Evolutionary conservation across 2,329 filamentous ascomycete species (phyloP).

Genomic region (Colletotrichum lini): DNA sequence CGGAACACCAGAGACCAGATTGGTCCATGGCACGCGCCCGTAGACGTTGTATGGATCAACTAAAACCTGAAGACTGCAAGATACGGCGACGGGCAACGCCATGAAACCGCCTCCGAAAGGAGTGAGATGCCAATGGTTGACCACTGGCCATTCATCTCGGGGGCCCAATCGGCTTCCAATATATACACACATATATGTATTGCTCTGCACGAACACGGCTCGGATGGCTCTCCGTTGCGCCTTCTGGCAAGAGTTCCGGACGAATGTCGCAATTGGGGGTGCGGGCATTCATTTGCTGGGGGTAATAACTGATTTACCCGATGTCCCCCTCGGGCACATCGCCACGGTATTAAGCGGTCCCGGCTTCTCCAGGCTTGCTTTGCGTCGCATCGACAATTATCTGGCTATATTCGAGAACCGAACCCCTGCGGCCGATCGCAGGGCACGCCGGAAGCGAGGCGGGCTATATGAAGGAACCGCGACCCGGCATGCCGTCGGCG

Average conservation of each 20-base stretch:
- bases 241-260: neutral
- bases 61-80: neutral
- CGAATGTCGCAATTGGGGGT: constrained; percentile 12
- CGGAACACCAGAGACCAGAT: neutral
- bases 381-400: neutral
- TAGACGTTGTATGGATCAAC: neutral
- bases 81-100: neutral
- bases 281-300: constrained; percentile 15
- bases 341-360: constrained; percentile 11
- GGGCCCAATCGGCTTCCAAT: neutral
- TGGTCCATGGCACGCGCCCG: neutral
- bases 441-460: neutral
- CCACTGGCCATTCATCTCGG: too few relatives aligned
- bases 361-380: neutral
- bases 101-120: neutral
- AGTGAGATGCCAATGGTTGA: too few relatives aligned
- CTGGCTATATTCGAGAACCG: too few relatives aligned
- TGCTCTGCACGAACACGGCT: neutral
- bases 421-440: neutral
- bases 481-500: neutral
- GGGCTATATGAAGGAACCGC: neutral
- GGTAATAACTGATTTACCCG: constrained; percentile 31
- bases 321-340: neutral
- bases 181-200: neutral
- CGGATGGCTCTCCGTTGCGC: neutral